Conservation (phyloP, 176 grass and related monocot genomes). For the Ensete glaucum region DNA sequence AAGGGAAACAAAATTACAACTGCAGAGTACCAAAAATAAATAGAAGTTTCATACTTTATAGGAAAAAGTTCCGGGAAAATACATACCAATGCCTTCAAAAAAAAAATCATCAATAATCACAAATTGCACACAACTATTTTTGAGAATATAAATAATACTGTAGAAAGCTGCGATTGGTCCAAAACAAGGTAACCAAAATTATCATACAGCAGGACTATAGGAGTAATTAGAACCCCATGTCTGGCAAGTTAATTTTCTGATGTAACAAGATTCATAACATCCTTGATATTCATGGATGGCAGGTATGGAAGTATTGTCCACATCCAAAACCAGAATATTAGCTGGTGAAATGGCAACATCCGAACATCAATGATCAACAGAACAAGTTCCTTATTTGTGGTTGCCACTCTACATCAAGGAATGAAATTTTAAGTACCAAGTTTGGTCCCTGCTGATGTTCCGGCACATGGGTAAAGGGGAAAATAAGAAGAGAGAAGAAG, state of each 20-base stretch:
- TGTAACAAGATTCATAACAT: neutral
- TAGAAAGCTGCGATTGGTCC: no score
- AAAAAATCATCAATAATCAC: neutral
- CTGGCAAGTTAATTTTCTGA: no score
- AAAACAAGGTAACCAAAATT: no score
- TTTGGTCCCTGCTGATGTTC: no score
- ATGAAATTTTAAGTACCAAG: no score
- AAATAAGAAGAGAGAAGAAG: no score
- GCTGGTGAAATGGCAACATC: neutral
- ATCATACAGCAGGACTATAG: no score
- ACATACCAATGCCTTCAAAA: neutral
- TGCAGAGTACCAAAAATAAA: neutral
- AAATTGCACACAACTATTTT: neutral
- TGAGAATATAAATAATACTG: no score
- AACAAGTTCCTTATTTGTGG: neutral
- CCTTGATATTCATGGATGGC: neutral
- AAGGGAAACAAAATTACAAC: constrained; percentile 6
- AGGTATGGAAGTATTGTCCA: neutral
- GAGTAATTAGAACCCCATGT: no score
- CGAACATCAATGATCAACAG: neutral
- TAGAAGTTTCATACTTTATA: neutral
- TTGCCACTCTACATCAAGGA: neutral
- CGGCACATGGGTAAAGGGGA: no score
- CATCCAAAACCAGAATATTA: neutral
- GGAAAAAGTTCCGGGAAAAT: neutral